A percentile compares a stretch with the other conserved stretches of the same genome.
Conservation (phyloP, 352 stramenopile species). For the Aphanomyces cochlioides region DNA sequence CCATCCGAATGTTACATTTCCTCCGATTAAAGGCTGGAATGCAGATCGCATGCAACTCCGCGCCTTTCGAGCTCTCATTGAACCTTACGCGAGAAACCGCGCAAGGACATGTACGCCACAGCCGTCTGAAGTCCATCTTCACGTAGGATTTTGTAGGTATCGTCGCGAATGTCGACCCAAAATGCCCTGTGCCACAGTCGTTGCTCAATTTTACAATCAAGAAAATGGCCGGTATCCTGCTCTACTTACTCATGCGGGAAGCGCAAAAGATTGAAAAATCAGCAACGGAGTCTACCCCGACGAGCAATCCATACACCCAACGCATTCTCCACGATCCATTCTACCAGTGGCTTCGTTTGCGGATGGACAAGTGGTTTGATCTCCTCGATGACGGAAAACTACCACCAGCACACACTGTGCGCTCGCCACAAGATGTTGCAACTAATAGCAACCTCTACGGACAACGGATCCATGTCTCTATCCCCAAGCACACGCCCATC, state of each 20-base stretch:
- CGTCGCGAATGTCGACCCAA: conserved; percentile 73
- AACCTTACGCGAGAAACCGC: conserved; percentile 64
- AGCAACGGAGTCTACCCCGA: conserved; percentile 31
- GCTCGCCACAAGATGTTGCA: conserved; percentile 10
- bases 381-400: conserved; percentile 41
- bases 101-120: conserved; percentile 42
- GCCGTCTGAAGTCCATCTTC: background rate
- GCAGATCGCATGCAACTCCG: conserved; percentile 67
- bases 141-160: conserved; percentile 34
- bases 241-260: conserved; percentile 73
- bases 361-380: conserved; percentile 63
- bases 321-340: conserved; percentile 72
- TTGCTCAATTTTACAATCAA: conserved; percentile 82
- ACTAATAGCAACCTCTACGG: conserved; percentile 29
- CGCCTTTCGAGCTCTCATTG: conserved; percentile 68
- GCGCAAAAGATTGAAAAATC: conserved; percentile 49
- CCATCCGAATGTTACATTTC: conserved; percentile 37
- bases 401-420: conserved; percentile 36
- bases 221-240: conserved; percentile 70
- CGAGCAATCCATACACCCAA: conserved; percentile 49
- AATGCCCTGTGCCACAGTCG: conserved; percentile 61
- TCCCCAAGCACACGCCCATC: background rate
- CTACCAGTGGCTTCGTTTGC: conserved; percentile 63
- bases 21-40: conserved; percentile 63
- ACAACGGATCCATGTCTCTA: conserved; percentile 27